Evolutionary conservation across 768 basidiomycete species (phyloP).

Genomic region (Naganishia onofrii): DNA sequence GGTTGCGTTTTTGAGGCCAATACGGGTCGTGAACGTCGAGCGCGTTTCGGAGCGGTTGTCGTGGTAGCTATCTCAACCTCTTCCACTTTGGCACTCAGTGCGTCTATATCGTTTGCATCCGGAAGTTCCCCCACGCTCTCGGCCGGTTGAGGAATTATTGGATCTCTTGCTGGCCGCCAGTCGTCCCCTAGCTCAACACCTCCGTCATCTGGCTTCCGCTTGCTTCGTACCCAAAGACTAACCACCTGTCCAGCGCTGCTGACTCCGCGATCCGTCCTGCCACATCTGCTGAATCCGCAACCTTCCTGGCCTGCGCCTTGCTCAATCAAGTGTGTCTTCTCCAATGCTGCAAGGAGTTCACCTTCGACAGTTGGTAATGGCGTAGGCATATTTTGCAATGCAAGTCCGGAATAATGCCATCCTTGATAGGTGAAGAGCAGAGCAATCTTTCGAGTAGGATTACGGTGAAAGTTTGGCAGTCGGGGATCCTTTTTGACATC

Average conservation of each 20-base stretch:
- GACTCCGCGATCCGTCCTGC: slow-evolving; percentile 91
- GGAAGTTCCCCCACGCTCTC: background rate
- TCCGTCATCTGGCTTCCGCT: slow-evolving; percentile 37
- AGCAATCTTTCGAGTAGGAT: slow-evolving; percentile 84
- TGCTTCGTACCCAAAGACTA: slow-evolving; percentile 83
- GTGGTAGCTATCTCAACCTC: background rate
- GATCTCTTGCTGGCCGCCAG: slow-evolving; percentile 34
- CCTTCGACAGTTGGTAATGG: slow-evolving; percentile 82
- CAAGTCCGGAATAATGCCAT: slow-evolving; percentile 86
- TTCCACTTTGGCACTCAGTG: too few relatives aligned
- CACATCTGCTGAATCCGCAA: slow-evolving; percentile 86
- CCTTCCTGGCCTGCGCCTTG: slow-evolving; percentile 71
- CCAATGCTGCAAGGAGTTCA: slow-evolving; percentile 75
- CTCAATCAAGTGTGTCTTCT: slow-evolving; percentile 74
- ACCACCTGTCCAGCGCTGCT: slow-evolving; percentile 92
- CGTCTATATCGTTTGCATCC: background rate
- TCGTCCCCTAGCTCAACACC: slow-evolving; percentile 36
- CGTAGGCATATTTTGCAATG: slow-evolving; percentile 60
- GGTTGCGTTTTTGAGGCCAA: slow-evolving; percentile 30
- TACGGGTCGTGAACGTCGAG: slow-evolving; percentile 5
- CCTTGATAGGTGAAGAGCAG: slow-evolving; percentile 90
- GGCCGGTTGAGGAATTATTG: background rate
- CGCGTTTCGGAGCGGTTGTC: slow-evolving; percentile 6
- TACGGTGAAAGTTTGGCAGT: slow-evolving; percentile 34
- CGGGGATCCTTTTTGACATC: background rate